Conservation (phyloP, 208 protist species). For the Crithidia expoeki region DNA sequence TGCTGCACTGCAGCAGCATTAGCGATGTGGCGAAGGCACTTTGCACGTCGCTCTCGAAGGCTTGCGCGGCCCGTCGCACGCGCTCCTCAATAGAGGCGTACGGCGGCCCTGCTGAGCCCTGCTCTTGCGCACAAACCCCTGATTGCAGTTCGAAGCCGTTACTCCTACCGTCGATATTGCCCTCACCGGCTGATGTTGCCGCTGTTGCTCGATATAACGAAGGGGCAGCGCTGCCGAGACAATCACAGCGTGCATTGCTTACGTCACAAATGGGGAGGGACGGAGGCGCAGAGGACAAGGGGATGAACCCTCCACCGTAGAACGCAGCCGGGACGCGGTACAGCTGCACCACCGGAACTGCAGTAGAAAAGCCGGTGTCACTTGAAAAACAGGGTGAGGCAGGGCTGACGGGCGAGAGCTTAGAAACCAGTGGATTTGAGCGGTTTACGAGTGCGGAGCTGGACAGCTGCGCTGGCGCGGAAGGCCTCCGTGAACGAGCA, state of each 20-base stretch:
- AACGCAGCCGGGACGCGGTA: constrained; percentile 10
- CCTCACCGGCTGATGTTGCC: too few species aligned
- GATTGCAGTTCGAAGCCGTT: too few species aligned
- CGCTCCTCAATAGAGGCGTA: constrained; percentile 15
- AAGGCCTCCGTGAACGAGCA: background rate
- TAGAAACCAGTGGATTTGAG: background rate
- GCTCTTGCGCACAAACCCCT: too few species aligned
- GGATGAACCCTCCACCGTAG: background rate
- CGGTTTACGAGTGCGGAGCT: background rate
- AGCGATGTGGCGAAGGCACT: background rate
- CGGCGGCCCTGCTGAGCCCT: too few species aligned
- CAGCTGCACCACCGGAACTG: constrained; percentile 18
- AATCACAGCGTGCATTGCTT: too few species aligned
- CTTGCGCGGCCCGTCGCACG: constrained; percentile 27
- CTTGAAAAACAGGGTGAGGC: background rate
- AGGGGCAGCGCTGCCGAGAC: too few species aligned
- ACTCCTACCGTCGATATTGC: too few species aligned
- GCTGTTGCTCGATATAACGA: too few species aligned
- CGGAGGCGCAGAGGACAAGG: background rate
- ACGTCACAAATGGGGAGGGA: too few species aligned
- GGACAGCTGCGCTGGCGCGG: background rate
- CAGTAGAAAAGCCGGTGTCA: constrained; percentile 2
- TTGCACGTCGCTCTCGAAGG: constrained; percentile 9
- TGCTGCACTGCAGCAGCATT: background rate
- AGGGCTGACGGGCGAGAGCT: constrained; percentile 1